Evolutionary conservation across 176 grass and related monocot species (phyloP).

Genomic region (Lolium perenne): DNA sequence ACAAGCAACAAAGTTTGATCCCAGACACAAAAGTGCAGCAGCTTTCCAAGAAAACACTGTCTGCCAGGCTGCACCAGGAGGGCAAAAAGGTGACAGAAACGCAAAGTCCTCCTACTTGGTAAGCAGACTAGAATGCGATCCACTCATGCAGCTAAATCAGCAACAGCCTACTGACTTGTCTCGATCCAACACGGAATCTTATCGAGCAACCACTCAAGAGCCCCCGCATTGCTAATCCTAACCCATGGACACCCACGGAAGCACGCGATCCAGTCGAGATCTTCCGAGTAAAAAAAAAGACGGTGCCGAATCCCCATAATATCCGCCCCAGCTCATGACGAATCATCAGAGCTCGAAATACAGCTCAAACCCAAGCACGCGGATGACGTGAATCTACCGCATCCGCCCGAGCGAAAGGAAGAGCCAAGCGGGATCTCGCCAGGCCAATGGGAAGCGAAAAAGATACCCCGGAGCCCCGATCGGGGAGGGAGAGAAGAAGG

Average conservation of each 20-base stretch:
- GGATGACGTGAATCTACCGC: not conserved
- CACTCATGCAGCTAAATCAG: not conserved
- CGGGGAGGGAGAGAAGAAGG: not conserved
- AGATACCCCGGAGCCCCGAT: not conserved
- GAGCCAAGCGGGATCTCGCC: constrained; percentile 32
- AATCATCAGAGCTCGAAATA: too few relatives aligned
- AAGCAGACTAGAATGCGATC: constrained; percentile 23
- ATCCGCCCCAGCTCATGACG: not conserved
- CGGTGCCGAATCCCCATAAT: not conserved
- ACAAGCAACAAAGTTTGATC: not conserved
- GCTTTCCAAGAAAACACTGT: not conserved
- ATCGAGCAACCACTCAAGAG: not conserved
- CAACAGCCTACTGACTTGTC: not conserved
- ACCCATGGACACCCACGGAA: not conserved
- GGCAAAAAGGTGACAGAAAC: not conserved
- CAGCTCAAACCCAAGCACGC: not conserved
- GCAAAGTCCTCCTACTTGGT: not conserved
- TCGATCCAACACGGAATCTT: constrained; percentile 3
- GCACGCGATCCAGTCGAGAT: constrained; percentile 31
- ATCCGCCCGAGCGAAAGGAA: not conserved
- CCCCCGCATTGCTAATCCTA: not conserved
- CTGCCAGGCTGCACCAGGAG: not conserved
- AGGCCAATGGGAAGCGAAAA: not conserved
- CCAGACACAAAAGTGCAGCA: not conserved
- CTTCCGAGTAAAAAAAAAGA: not conserved